phyloP scores from a whole-genome alignment of 148 eudicot species.

The Camellia lanceoleosa region DNA sequence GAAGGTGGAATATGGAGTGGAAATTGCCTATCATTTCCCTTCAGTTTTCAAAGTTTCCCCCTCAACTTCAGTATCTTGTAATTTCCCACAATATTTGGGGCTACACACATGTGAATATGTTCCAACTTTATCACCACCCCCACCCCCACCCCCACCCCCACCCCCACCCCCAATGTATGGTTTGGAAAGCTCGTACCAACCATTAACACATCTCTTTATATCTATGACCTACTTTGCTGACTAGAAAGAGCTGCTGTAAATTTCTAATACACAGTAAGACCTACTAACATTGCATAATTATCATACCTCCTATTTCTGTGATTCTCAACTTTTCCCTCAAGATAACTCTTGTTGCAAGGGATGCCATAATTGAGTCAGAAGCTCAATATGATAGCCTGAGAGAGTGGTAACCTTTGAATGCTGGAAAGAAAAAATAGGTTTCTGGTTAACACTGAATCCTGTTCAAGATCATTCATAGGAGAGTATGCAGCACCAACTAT shows the following conservation, averaged over 20 bases:
- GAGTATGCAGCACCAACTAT: not conserved
- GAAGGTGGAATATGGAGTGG: not conserved
- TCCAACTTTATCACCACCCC: not conserved
- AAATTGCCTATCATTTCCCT: not conserved
- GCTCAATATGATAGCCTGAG: constrained; percentile 49
- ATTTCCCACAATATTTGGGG: not conserved
- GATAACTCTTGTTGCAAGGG: constrained; percentile 44
- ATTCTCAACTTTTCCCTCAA: constrained; percentile 49
- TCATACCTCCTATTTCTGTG: constrained; percentile 53
- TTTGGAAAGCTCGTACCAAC: not conserved
- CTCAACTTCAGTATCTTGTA: not conserved
- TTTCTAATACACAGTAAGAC: not conserved
- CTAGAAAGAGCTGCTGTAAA: constrained; percentile 2
- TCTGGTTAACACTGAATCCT: not conserved
- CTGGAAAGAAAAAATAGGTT: constrained; percentile 27
- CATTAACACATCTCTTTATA: not conserved
- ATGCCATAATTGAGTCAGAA: constrained; percentile 64
- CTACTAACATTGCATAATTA: not conserved
- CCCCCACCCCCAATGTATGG: not conserved
- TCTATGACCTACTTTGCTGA: not conserved
- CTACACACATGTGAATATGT: not conserved
- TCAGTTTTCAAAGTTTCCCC: not conserved
- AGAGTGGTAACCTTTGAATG: constrained; percentile 47
- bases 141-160: not conserved
- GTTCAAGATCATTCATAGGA: not conserved